Conservation (phyloP, 768 basidiomycete genomes). For the Strobilomyces confusus region DNA sequence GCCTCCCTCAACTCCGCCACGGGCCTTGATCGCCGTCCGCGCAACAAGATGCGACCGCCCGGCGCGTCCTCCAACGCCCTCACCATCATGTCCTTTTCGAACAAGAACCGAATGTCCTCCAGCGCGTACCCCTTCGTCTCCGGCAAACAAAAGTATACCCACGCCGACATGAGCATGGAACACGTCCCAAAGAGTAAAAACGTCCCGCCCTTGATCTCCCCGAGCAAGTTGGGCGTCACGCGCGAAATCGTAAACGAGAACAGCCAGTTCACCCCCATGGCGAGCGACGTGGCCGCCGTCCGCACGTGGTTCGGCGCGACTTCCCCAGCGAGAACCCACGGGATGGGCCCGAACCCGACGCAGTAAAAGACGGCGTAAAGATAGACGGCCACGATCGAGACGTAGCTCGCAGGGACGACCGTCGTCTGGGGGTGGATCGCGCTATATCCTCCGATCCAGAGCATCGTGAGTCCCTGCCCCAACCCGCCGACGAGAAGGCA, state of each 20-base stretch:
- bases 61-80: conserved; percentile 35
- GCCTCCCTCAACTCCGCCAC: conserved; percentile 25
- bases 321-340: conserved; percentile 33
- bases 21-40: conserved; percentile 23
- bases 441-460: conserved; percentile 36
- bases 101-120: conserved; percentile 38
- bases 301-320: conserved; percentile 39
- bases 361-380: conserved; percentile 36
- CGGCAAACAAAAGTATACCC: conserved; percentile 37
- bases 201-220: conserved; percentile 29
- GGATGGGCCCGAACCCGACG: conserved; percentile 30
- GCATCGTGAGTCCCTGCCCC: conserved; percentile 41
- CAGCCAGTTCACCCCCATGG: conserved; percentile 33
- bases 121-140: conserved; percentile 39
- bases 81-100: conserved; percentile 32
- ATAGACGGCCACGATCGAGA: conserved; percentile 38
- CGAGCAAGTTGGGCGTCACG: conserved; percentile 36
- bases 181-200: conserved; percentile 31
- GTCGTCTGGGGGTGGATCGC: conserved; percentile 28
- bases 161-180: conserved; percentile 32
- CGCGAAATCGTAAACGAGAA: conserved; percentile 36
- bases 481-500: conserved; percentile 47
- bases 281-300: conserved; percentile 32
- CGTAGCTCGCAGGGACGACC: conserved; percentile 33
- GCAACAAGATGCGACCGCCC: conserved; percentile 29